Conservation (phyloP, 2,329 filamentous ascomycete species). For the Neonectria sp. region DNA sequence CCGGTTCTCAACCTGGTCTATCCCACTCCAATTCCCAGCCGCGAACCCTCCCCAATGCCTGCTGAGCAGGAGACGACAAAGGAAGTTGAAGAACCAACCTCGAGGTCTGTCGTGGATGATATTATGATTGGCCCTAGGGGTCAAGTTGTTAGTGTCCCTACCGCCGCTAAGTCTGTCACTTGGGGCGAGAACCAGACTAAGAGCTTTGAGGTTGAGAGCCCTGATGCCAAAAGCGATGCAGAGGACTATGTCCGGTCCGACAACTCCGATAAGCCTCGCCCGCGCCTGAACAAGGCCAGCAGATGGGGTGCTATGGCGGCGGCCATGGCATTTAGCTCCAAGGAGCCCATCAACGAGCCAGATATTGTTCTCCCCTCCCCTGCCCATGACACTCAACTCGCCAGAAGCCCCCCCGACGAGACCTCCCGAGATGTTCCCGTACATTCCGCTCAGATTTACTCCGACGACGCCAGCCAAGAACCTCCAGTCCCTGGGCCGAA, state of each 20-base stretch:
- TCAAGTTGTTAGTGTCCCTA: slow-evolving; percentile 55
- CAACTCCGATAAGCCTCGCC: slow-evolving; percentile 50
- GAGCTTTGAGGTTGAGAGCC: slow-evolving; percentile 74
- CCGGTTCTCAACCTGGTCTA: slow-evolving; percentile 73
- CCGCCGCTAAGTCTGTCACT: slow-evolving; percentile 69
- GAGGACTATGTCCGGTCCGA: slow-evolving; percentile 49
- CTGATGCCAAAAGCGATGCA: slow-evolving; percentile 59
- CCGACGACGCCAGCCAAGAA: slow-evolving; percentile 59
- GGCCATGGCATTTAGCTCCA: slow-evolving; percentile 61
- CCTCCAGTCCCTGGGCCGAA: slow-evolving; percentile 72
- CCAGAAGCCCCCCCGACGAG: slow-evolving; percentile 35
- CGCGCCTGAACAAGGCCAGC: slow-evolving; percentile 57
- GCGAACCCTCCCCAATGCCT: slow-evolving; percentile 60
- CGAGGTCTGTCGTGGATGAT: slow-evolving; percentile 50
- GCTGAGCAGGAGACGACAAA: slow-evolving; percentile 40
- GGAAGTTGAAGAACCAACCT: slow-evolving; percentile 37
- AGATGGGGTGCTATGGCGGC: slow-evolving; percentile 69
- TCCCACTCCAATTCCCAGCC: slow-evolving; percentile 68
- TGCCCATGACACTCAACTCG: slow-evolving; percentile 27
- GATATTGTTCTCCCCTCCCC: slow-evolving; percentile 41
- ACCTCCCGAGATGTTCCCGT: slow-evolving; percentile 37
- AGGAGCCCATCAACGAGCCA: slow-evolving; percentile 54
- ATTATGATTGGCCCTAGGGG: slow-evolving; percentile 58
- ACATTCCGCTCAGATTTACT: slow-evolving; percentile 42
- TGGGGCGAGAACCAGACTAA: slow-evolving; percentile 78